phyloP scores from a whole-genome alignment of 768 basidiomycete species.

The Tricholomella constricta region DNA sequence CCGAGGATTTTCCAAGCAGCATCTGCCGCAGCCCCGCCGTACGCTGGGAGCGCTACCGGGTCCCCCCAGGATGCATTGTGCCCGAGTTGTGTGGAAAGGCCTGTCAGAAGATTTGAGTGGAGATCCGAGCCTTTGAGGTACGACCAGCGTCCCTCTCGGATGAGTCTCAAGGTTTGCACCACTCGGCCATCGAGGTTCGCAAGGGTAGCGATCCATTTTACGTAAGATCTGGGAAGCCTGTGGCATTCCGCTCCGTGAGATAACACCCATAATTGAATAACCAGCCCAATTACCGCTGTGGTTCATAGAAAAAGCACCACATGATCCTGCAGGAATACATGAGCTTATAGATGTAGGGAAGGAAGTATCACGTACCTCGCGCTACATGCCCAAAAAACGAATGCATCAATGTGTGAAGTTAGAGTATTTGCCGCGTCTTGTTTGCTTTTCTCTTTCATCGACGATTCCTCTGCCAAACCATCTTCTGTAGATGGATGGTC shows the following conservation, averaged over 20 bases:
- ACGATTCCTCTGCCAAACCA: constrained; percentile 16
- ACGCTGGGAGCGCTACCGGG: constrained; percentile 57
- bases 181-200: constrained; percentile 69
- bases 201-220: constrained; percentile 76
- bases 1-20: constrained; percentile 58
- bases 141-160: constrained; percentile 60
- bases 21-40: constrained; percentile 56
- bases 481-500: not conserved
- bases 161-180: constrained; percentile 49
- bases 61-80: constrained; percentile 66
- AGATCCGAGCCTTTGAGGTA: constrained; percentile 48
- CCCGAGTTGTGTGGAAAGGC: constrained; percentile 57
- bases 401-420: constrained; percentile 58
- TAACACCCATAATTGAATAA: not conserved
- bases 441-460: constrained; percentile 31
- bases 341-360: constrained; percentile 8
- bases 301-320: constrained; percentile 88
- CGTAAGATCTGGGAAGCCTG: constrained; percentile 66
- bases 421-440: constrained; percentile 26
- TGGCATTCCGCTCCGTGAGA: not conserved
- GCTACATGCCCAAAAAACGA: constrained; percentile 78
- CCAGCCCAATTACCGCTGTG: constrained; percentile 51
- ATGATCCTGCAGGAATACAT: constrained; percentile 58
- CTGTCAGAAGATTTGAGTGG: constrained; percentile 42
- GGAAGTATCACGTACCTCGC: constrained; percentile 55